Evolutionary conservation across 202 grass and related monocot genomes (phyloP).

Genomic region (Carex arenaria): DNA sequence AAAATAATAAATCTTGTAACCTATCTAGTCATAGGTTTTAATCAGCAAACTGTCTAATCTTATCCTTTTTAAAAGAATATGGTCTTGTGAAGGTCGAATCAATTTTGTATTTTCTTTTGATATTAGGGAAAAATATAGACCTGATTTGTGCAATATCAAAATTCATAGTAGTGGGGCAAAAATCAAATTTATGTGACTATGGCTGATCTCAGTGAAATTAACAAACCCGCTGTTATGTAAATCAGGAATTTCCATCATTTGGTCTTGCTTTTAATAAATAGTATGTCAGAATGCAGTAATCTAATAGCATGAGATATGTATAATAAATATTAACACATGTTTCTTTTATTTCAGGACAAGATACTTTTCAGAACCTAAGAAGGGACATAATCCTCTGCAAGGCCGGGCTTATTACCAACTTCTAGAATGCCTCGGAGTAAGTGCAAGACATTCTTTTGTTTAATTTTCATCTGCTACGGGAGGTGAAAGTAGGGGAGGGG

Average conservation of each 20-base stretch:
- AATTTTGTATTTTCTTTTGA: background rate
- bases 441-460: background rate
- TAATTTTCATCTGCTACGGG: background rate
- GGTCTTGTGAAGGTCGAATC: background rate
- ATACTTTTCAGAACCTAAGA: slow-evolving; percentile 78
- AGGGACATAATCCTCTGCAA: slow-evolving; percentile 96
- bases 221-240: background rate
- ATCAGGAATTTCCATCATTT: background rate
- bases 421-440: slow-evolving; percentile 93
- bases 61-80: background rate
- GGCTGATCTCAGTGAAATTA: background rate
- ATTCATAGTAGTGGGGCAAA: background rate
- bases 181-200: background rate
- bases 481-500: background rate
- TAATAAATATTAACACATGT: background rate
- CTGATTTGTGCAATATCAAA: background rate
- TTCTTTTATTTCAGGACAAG: slow-evolving; percentile 62
- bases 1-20: too few relatives aligned
- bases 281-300: background rate
- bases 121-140: background rate
- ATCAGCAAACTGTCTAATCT: background rate
- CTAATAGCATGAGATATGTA: background rate
- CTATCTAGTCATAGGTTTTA: background rate
- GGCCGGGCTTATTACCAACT: slow-evolving; percentile 98
- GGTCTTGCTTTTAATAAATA: background rate